A percentile compares a stretch with the other conserved stretches of the same genome.
Conservation (phyloP, 768 basidiomycete genomes). For the Russula virescens region DNA sequence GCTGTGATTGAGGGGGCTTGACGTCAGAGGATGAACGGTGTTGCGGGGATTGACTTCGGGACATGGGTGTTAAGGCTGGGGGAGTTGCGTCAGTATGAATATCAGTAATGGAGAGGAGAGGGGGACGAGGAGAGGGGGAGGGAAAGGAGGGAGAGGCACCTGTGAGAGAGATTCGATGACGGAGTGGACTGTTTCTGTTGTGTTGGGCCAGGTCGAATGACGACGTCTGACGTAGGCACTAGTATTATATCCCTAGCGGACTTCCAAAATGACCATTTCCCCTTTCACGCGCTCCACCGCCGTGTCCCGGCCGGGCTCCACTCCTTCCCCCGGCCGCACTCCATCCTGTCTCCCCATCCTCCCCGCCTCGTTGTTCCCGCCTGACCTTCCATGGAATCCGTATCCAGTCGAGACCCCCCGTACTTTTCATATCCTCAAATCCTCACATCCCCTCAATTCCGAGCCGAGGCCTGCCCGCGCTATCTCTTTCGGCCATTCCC, state of each 20-base stretch:
- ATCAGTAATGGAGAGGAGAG: neutral
- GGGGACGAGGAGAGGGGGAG: neutral
- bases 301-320: slow-evolving; percentile 21
- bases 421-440: slow-evolving; percentile 20
- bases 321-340: slow-evolving; percentile 18
- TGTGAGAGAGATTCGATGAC: slow-evolving; percentile 13
- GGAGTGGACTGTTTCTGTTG: too few species aligned
- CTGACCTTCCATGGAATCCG: slow-evolving; percentile 23
- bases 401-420: neutral
- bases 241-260: slow-evolving; percentile 41
- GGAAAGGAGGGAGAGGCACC: neutral
- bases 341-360: neutral
- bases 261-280: slow-evolving; percentile 30
- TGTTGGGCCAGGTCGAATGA: slow-evolving; percentile 31
- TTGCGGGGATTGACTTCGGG: slow-evolving; percentile 32
- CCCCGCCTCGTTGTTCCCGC: slow-evolving; percentile 21
- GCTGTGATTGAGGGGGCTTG: slow-evolving; percentile 14
- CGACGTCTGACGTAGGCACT: slow-evolving; percentile 40
- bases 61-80: slow-evolving; percentile 13
- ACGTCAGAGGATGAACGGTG: slow-evolving; percentile 27
- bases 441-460: neutral
- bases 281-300: slow-evolving; percentile 19
- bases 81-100: slow-evolving; percentile 9
- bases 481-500: slow-evolving; percentile 19
- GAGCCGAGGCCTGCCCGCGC: slow-evolving; percentile 3